Percentiles rank a stretch among this genome's conserved stretches.
Evolutionary conservation across 176 grass and related monocot species (phyloP).

Genomic region (Chrysopogon serrulatus): DNA sequence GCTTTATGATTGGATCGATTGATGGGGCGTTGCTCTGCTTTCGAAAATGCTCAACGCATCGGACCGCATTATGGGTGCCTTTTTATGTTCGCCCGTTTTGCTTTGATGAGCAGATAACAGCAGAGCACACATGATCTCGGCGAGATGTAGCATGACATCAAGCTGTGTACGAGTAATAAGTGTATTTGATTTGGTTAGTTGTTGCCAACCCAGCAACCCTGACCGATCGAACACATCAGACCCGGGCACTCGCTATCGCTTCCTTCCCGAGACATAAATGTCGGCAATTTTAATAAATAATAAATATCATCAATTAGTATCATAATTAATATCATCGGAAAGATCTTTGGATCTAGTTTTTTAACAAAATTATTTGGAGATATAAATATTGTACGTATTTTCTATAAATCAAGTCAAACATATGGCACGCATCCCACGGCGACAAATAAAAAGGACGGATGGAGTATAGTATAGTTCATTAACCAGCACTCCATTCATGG

Average conservation of each 20-base stretch:
- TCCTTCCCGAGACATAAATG: too few species aligned
- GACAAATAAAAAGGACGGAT: too few species aligned
- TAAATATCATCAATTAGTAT: too few species aligned
- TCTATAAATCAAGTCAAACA: too few species aligned
- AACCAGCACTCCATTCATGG: too few species aligned
- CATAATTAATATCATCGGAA: too few species aligned
- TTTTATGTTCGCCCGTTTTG: not conserved
- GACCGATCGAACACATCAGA: not conserved
- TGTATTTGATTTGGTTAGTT: not conserved
- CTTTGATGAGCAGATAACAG: not conserved
- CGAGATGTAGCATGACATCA: slow-evolving; percentile 2
- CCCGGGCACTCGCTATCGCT: not conserved
- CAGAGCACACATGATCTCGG: not conserved
- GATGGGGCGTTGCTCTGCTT: not conserved
- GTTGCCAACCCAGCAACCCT: not conserved
- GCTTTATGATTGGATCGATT: not conserved
- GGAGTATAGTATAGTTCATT: not conserved
- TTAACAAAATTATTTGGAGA: too few species aligned
- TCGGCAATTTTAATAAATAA: too few species aligned
- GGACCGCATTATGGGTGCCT: slow-evolving; percentile 1
- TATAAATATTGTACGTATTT: too few species aligned
- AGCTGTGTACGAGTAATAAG: not conserved
- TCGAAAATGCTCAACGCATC: slow-evolving; percentile 23
- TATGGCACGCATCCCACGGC: too few species aligned
- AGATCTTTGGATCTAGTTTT: too few species aligned